These are phyloP conservation scores for Hypoxylon sp. DNA, from an alignment of 2,329 filamentous ascomycete species.

Conservation along the genomic window DNA sequence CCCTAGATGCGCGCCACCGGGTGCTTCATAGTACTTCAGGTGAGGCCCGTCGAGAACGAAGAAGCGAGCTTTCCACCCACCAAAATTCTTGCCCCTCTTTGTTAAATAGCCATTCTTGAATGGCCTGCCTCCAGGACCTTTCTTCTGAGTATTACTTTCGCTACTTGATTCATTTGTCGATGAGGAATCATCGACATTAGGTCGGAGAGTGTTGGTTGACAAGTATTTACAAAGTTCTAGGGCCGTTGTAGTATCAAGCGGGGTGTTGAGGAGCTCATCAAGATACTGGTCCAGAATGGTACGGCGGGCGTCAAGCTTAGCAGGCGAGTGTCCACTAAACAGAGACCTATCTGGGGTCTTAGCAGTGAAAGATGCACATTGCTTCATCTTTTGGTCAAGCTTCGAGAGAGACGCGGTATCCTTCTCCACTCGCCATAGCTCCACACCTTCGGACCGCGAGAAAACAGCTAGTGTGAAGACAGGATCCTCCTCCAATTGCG, in stretches of 20 bases:
- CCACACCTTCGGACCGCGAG: slow-evolving; percentile 79
- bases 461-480: slow-evolving; percentile 93
- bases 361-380: slow-evolving; percentile 78
- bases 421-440: slow-evolving; percentile 96
- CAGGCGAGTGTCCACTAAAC: slow-evolving; percentile 93
- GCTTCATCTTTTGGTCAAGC: slow-evolving; percentile 85
- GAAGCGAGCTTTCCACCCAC: slow-evolving; percentile 92
- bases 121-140: slow-evolving; percentile 75
- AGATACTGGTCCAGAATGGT: slow-evolving; percentile 87
- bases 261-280: slow-evolving; percentile 85
- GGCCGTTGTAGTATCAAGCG: slow-evolving; percentile 82
- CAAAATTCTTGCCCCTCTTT: slow-evolving; percentile 98
- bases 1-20: slow-evolving; percentile 89
- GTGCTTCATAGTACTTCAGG: slow-evolving; percentile 91
- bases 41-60: slow-evolving; percentile 73
- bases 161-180: slow-evolving; percentile 56
- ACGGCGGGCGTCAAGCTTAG: slow-evolving; percentile 90
- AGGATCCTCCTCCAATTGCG: slow-evolving; percentile 88
- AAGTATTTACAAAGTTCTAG: slow-evolving; percentile 89
- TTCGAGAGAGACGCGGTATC: slow-evolving; percentile 85
- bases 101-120: slow-evolving; percentile 92
- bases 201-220: slow-evolving; percentile 75
- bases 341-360: slow-evolving; percentile 87
- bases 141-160: slow-evolving; percentile 59
- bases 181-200: slow-evolving; percentile 71